phyloP scores from a whole-genome alignment of 306 rosid genomes.

The Cicer pinnatifidum region DNA sequence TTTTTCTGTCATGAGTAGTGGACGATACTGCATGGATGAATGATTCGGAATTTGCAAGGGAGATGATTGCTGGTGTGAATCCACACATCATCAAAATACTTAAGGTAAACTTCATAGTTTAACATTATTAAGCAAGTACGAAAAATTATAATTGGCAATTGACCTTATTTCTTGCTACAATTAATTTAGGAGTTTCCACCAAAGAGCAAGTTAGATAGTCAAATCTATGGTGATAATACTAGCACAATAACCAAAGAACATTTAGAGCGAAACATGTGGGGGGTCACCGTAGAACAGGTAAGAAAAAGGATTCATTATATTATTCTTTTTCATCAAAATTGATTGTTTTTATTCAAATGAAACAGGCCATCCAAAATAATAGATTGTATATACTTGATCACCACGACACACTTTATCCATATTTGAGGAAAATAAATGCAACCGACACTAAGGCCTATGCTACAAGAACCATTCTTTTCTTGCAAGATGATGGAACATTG shows the following conservation, averaged over 20 bases:
- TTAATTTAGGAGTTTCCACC: conserved; percentile 69
- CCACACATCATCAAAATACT: conserved; percentile 56
- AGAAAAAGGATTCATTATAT: background rate
- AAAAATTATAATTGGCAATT: background rate
- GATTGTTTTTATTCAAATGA: background rate
- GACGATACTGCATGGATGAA: conserved; percentile 69
- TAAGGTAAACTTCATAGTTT: conserved; percentile 12
- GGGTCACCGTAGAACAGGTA: conserved; percentile 57
- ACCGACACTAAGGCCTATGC: conserved; percentile 59
- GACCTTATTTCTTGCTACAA: background rate
- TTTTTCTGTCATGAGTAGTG: conserved; percentile 48
- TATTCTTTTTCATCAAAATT: background rate
- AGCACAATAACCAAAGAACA: conserved; percentile 56
- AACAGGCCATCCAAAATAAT: conserved; percentile 60
- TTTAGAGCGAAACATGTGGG: conserved; percentile 49
- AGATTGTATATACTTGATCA: conserved; percentile 69
- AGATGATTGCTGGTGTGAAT: conserved; percentile 77
- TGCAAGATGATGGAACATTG: conserved; percentile 69
- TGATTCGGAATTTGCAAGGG: conserved; percentile 80
- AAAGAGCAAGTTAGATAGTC: conserved; percentile 57
- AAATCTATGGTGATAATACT: conserved; percentile 60
- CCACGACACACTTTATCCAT: conserved; percentile 64
- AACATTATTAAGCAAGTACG: background rate
- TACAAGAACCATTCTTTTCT: conserved; percentile 64
- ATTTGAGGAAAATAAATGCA: conserved; percentile 60